Base-by-base conservation (phyloP, 2,329 filamentous ascomycete species). In the Neoascochyta sp. region DNA sequence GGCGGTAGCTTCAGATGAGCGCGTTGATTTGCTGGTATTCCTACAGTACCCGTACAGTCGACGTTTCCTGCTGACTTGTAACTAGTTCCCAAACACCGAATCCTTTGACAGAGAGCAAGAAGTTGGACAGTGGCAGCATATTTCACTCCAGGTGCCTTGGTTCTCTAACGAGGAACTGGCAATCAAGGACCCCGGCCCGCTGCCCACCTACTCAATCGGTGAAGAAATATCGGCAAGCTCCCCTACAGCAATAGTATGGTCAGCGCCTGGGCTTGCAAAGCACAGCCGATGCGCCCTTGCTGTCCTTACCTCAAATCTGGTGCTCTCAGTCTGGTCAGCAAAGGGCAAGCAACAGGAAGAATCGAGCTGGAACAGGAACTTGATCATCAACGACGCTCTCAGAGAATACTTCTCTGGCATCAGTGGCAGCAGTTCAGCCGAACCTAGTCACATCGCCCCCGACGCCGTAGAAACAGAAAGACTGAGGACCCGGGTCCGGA, bases 171-270 rank as follows among this genome's bases (percentile, higher is more conserved):
- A 62, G 5, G 76, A 80, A 47, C 36, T 69, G 2, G 63, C 66
- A 4, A 40, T 61, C 12, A 66, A 68, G 28, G 53, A 67, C 8
- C 69, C 73, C 7, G 64, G 70, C 10, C 60, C 65, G 9, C 63
- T 69, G 16, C 46, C 62, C 9, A 57, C 65, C 11, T 75, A 73
- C 46, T 79, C 76, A 0, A 49, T 79, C 14, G 77, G 75, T 3
- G 74, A 77, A 40, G 77, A 81, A 47, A 69, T 76, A 29, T 79
- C 76, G 0, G 47, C 60, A 2, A 73, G 73, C 36, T 62, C 62
- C 22, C 68, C 75, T 3, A 54, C 66, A n/a, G 59, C 60, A 3
- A 47, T 79, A 13, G 60, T 66, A 7, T 81, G 77, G 77, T 80
- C 76, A 4, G 63, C 71, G 2, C 64, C 71, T 5, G 76, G 76